phyloP scores from a whole-genome alignment of 345 rosid species.

The Eucalyptus coolabah region DNA sequence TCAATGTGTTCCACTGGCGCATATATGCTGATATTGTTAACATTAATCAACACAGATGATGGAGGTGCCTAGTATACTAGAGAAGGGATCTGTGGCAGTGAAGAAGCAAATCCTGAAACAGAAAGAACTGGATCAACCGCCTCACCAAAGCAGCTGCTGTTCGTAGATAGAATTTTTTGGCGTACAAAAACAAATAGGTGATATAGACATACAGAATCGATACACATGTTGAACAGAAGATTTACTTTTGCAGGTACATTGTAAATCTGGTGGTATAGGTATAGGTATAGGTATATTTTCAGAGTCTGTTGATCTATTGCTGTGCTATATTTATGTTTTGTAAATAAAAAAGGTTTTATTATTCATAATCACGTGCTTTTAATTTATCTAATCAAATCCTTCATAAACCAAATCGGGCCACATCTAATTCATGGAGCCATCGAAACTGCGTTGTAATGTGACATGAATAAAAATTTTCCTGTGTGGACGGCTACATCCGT shows the following conservation, averaged over 20 bases:
- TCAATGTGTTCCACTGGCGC: background rate
- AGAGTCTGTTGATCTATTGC: background rate
- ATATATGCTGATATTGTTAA: background rate
- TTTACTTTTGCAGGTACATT: background rate
- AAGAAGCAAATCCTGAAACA: conserved; percentile 38
- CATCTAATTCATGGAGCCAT: background rate
- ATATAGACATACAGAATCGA: background rate
- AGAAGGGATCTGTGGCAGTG: conserved; percentile 58
- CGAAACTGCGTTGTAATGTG: background rate
- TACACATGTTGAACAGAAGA: background rate
- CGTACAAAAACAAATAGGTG: background rate
- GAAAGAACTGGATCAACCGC: conserved; percentile 17
- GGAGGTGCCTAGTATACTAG: conserved; percentile 64
- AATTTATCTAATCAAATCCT: background rate
- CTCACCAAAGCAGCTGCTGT: conserved; percentile 39
- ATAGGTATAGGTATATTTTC: background rate
- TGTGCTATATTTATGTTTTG: background rate
- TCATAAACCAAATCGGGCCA: background rate
- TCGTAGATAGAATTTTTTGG: background rate
- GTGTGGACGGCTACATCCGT: background rate
- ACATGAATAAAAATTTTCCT: background rate
- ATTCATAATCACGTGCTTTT: background rate
- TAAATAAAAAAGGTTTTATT: background rate
- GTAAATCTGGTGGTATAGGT: background rate
- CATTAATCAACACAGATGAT: conserved; percentile 30